Percentiles rank a stretch among this genome's conserved stretches.
These are phyloP conservation scores for Lippia alba DNA, from an alignment of 305 asterid genomes.

Conservation along the genomic window DNA sequence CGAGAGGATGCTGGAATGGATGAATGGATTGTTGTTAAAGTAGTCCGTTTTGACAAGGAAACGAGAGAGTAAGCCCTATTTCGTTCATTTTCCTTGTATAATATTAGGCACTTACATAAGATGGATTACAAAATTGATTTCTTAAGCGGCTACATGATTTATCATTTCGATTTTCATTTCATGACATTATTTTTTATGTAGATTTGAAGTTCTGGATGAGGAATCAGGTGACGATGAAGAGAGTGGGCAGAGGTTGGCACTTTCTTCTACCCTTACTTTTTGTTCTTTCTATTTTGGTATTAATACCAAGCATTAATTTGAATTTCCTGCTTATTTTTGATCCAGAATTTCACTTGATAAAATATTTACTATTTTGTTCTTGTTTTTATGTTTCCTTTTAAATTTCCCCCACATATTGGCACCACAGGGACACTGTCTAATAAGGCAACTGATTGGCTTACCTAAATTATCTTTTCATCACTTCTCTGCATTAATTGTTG, in stretches of 20 bases:
- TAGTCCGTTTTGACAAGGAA: slow-evolving; percentile 90
- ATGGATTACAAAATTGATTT: slow-evolving; percentile 11
- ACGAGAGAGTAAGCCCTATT: slow-evolving; percentile 69
- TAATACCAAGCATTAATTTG: neutral
- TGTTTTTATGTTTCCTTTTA: neutral
- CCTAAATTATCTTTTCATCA: neutral
- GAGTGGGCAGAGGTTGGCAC: slow-evolving; percentile 77
- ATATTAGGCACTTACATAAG: slow-evolving; percentile 5
- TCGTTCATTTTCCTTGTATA: neutral
- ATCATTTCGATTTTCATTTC: slow-evolving; percentile 23
- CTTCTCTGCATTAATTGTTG: slow-evolving; percentile 3
- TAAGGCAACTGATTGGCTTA: neutral
- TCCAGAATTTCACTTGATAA: neutral
- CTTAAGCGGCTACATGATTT: neutral
- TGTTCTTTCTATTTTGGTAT: slow-evolving; percentile 11
- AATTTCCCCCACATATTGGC: neutral
- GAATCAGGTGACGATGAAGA: slow-evolving; percentile 99
- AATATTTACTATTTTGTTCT: neutral
- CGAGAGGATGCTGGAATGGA: slow-evolving; percentile 90
- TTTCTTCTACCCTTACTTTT: slow-evolving; percentile 14
- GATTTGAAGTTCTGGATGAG: slow-evolving; percentile 95
- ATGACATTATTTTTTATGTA: slow-evolving; percentile 35
- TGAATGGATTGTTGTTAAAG: slow-evolving; percentile 97
- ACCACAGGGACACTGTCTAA: neutral
- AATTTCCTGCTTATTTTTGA: neutral